Percentiles rank a stretch among this genome's conserved stretches.
Conservation (phyloP, 2,329 filamentous ascomycete genomes). For the Zalaria obscura region DNA sequence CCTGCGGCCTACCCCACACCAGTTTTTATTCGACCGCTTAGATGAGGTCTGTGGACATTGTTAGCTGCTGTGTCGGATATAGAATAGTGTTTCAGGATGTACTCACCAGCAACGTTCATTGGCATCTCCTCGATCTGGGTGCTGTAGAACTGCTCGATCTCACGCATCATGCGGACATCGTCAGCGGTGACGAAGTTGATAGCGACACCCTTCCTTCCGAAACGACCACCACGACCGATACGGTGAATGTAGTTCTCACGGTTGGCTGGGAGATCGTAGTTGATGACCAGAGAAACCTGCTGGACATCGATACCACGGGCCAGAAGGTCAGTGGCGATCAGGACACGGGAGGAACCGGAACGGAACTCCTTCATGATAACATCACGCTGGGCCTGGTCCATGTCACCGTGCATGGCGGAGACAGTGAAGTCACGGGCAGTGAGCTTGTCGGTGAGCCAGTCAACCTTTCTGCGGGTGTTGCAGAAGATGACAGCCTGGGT, state of each 20-base stretch:
- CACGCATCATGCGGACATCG: conserved; percentile 98
- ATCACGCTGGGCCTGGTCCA: conserved; percentile 96
- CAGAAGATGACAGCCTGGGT: conserved; percentile 99
- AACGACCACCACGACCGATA: conserved; percentile 98
- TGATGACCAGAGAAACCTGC: conserved; percentile 99
- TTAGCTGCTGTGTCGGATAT: conserved; percentile 44
- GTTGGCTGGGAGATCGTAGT: conserved; percentile 98
- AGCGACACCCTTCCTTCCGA: conserved; percentile 99
- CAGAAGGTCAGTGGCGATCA: conserved; percentile 94
- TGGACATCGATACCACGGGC: conserved; percentile 99
- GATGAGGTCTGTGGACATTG: conserved; percentile 19
- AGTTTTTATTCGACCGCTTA: conserved; percentile 11
- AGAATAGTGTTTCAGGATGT: conserved; percentile 14
- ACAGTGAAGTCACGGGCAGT: conserved; percentile 97
- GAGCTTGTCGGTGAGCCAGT: conserved; percentile 99
- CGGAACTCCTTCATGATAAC: conserved; percentile 99
- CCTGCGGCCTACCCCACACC: background rate
- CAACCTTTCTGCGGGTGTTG: conserved; percentile 99
- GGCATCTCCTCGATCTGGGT: conserved; percentile 99
- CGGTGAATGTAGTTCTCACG: conserved; percentile 99
- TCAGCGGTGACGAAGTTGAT: conserved; percentile 99
- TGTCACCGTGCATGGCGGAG: conserved; percentile 99
- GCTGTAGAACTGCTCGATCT: conserved; percentile 99
- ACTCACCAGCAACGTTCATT: conserved; percentile 65
- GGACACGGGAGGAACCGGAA: conserved; percentile 92